Evolutionary conservation across 2,329 filamentous ascomycete genomes (phyloP).

Genomic region (Beauveria brongniartii): DNA sequence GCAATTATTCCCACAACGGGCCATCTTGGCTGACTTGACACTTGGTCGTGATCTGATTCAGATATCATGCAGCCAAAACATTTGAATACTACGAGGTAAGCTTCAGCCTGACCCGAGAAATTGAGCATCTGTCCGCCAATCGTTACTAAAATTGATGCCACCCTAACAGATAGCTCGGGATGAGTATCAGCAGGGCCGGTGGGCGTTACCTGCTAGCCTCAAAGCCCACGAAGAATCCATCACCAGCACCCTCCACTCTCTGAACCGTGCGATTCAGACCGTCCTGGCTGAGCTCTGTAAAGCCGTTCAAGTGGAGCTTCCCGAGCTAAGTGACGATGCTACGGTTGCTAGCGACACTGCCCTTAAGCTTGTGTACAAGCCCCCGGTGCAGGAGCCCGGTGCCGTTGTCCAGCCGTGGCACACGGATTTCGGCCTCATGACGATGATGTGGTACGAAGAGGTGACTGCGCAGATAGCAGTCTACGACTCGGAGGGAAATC

Average conservation of each 20-base stretch:
- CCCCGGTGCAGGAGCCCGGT: constrained; percentile 1
- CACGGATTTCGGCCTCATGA: constrained; percentile 4
- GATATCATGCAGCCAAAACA: constrained; percentile 3
- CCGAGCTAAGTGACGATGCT: constrained; percentile 4
- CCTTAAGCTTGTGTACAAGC: constrained; percentile 8
- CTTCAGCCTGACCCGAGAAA: accelerated
- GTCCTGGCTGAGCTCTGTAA: not conserved
- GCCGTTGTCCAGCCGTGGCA: constrained; percentile 2
- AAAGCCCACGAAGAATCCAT: not conserved
- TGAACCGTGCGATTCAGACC: not conserved
- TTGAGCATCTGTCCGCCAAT: not conserved
- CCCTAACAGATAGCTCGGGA: constrained; percentile 5
- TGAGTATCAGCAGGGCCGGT: not conserved
- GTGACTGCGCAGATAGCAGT: constrained; percentile 1
- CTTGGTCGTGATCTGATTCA: not conserved
- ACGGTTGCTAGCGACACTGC: constrained; percentile 1
- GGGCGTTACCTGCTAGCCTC: not conserved
- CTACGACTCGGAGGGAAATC: not conserved
- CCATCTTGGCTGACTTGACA: not conserved
- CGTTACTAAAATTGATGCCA: not conserved
- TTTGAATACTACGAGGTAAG: constrained; percentile 11
- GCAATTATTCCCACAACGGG: not conserved
- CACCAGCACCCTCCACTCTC: not conserved
- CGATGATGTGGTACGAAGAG: constrained; percentile 5
- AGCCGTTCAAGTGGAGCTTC: not conserved